These are phyloP conservation scores for Petunia secreta DNA, from an alignment of 257 asterid genomes.

Conservation along the genomic window DNA sequence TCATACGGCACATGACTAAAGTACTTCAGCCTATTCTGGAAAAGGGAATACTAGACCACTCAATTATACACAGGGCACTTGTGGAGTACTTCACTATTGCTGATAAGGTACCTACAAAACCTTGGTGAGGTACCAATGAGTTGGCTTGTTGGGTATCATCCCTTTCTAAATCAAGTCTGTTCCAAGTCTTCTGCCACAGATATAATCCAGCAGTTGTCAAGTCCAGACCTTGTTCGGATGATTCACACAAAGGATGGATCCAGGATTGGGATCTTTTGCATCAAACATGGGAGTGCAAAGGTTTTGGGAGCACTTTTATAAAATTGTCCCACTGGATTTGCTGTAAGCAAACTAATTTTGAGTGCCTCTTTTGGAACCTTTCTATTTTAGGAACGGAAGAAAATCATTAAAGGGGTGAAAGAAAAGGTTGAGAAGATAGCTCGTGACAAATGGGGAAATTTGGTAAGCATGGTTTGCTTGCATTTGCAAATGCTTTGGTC, in stretches of 20 bases:
- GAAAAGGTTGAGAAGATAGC: conserved; percentile 74
- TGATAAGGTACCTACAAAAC: conserved; percentile 59
- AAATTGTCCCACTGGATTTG: conserved; percentile 6
- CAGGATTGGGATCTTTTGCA: conserved; percentile 70
- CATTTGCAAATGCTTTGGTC: conserved; percentile 19
- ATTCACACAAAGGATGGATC: conserved; percentile 93
- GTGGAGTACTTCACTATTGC: conserved; percentile 78
- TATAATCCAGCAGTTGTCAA: conserved; percentile 72
- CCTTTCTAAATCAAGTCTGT: conserved; percentile 49
- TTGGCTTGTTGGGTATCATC: conserved; percentile 12
- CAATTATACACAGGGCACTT: conserved; percentile 80
- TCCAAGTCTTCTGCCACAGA: conserved; percentile 89
- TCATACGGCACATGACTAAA: conserved; percentile 76
- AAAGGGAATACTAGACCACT: conserved; percentile 91
- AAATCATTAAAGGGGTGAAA: conserved; percentile 88
- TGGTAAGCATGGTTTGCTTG: conserved; percentile 51
- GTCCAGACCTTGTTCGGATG: conserved; percentile 68
- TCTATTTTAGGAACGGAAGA: conserved; percentile 79
- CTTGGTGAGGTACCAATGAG: background rate
- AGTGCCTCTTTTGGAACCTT: background rate
- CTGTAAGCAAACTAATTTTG: conserved; percentile 1
- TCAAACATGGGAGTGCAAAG: conserved; percentile 95
- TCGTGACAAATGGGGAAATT: conserved; percentile 66
- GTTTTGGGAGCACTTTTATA: conserved; percentile 39
- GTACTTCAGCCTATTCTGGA: conserved; percentile 87